phyloP scores from a whole-genome alignment of 2,329 filamentous ascomycete genomes.

The Aspergillus persii region DNA sequence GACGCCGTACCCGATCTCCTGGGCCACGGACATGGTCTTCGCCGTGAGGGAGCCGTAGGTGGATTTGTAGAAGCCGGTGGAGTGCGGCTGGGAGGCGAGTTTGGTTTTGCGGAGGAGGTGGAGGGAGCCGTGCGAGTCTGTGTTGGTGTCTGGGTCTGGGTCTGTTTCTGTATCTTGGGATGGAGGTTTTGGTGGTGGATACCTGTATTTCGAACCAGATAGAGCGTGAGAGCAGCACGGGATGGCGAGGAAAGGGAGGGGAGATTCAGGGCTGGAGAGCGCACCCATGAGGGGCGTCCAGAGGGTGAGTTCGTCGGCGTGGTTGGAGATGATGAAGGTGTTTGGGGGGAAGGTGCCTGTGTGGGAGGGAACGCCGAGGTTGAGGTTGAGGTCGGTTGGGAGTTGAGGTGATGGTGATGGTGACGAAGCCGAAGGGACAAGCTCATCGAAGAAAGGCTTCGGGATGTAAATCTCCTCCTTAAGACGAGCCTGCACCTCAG shows the following conservation, averaged over 20 bases:
- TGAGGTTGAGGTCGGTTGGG: background rate
- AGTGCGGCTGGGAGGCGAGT: slow-evolving; percentile 25
- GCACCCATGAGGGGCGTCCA: slow-evolving; percentile 91
- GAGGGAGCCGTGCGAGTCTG: slow-evolving; percentile 23
- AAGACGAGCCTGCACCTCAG: slow-evolving; percentile 48
- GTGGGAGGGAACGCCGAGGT: slow-evolving; percentile 26
- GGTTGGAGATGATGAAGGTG: slow-evolving; percentile 95
- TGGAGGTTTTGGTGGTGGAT: slow-evolving; percentile 30
- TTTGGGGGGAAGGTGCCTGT: slow-evolving; percentile 66
- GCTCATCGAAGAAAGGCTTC: slow-evolving; percentile 41
- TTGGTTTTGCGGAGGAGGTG: slow-evolving; percentile 39
- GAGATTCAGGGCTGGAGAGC: slow-evolving; percentile 52
- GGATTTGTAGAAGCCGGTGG: slow-evolving; percentile 52
- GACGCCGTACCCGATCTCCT: slow-evolving; percentile 69
- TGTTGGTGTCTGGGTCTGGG: background rate
- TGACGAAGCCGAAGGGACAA: background rate
- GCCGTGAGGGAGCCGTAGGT: slow-evolving; percentile 80
- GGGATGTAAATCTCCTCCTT: slow-evolving; percentile 63
- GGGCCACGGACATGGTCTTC: slow-evolving; percentile 70
- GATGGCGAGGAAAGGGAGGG: slow-evolving; percentile 83
- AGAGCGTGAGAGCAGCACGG: slow-evolving; percentile 93
- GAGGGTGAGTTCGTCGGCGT: slow-evolving; percentile 91
- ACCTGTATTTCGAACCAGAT: slow-evolving; percentile 68
- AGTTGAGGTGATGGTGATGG: no score
- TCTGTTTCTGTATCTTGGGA: background rate